A percentile compares a stretch with the other conserved stretches of the same genome.
Conservation (phyloP, 805 yeast species). For the Candida insectorum region DNA sequence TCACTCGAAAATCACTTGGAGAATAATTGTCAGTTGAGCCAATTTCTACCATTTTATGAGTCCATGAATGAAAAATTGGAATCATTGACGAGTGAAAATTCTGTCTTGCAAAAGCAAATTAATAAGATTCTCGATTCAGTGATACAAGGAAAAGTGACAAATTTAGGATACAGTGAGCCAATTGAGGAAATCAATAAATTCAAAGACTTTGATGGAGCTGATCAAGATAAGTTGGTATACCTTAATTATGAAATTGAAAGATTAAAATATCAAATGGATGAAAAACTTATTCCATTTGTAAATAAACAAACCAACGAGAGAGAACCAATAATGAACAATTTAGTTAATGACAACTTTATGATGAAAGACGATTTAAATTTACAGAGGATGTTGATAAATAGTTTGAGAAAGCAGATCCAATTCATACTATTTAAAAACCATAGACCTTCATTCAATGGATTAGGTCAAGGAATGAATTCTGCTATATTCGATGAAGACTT, state of each 20-base stretch:
- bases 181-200: conserved; percentile 42
- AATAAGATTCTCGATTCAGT: conserved; percentile 44
- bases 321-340: conserved; percentile 25
- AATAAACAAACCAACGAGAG: conserved; percentile 22
- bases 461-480: conserved; percentile 3
- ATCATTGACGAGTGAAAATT: conserved; percentile 32
- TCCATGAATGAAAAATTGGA: conserved; percentile 22
- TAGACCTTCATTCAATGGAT: conserved; percentile 15
- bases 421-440: conserved; percentile 44
- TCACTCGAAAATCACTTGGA: conserved; percentile 33
- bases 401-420: conserved; percentile 50
- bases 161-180: conserved; percentile 45
- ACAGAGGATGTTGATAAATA: conserved; percentile 43
- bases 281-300: conserved; percentile 33
- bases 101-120: conserved; percentile 39
- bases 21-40: conserved; percentile 28
- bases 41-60: conserved; percentile 24
- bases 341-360: conserved; percentile 35
- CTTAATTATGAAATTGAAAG: conserved; percentile 43
- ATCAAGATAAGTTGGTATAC: conserved; percentile 27
- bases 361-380: conserved; percentile 46
- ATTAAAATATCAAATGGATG: conserved; percentile 40
- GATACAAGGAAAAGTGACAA: conserved; percentile 48
- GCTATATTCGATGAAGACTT: conserved; percentile 17
- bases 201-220: conserved; percentile 15